These are phyloP conservation scores for Ulota crispa DNA, from an alignment of 225 moss, liverwort and hornwort genomes.

Conservation along the genomic window DNA sequence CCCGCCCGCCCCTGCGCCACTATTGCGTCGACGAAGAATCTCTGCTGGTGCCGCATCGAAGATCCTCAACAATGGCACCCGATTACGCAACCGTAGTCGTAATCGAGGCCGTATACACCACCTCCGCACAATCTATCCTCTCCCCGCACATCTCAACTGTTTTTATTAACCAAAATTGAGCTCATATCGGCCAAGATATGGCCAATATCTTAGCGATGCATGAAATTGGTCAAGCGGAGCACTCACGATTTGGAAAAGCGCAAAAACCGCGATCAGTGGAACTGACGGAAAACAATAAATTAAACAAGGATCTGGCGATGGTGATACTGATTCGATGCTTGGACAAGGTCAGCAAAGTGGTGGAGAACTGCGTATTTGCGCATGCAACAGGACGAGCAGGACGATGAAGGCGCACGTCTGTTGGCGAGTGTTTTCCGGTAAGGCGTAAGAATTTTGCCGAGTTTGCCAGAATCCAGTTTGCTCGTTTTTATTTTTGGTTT, in stretches of 20 bases:
- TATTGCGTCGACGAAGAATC: not conserved
- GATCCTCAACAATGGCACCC: not conserved
- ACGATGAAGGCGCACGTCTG: slow-evolving; percentile 15
- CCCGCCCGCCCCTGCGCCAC: not conserved
- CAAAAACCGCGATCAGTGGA: not conserved
- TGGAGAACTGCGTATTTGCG: not conserved
- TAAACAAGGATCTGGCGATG: not conserved
- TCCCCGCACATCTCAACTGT: not conserved
- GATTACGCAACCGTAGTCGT: not conserved
- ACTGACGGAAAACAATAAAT: not conserved
- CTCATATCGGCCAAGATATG: not conserved
- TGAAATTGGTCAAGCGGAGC: not conserved
- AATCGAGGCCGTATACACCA: not conserved
- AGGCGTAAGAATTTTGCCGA: not conserved
- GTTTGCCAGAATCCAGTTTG: not conserved
- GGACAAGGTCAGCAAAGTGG: not conserved
- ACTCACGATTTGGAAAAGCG: not conserved
- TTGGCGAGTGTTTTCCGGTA: slow-evolving; percentile 16
- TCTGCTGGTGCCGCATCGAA: not conserved
- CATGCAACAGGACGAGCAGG: not conserved
- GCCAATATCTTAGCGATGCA: not conserved
- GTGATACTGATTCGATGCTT: not conserved
- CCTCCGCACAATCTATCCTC: not conserved
- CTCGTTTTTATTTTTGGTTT: not conserved
- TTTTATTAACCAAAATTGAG: not conserved